phyloP scores from a whole-genome alignment of 768 basidiomycete species.

The Candolleomyces aberdarensis region DNA sequence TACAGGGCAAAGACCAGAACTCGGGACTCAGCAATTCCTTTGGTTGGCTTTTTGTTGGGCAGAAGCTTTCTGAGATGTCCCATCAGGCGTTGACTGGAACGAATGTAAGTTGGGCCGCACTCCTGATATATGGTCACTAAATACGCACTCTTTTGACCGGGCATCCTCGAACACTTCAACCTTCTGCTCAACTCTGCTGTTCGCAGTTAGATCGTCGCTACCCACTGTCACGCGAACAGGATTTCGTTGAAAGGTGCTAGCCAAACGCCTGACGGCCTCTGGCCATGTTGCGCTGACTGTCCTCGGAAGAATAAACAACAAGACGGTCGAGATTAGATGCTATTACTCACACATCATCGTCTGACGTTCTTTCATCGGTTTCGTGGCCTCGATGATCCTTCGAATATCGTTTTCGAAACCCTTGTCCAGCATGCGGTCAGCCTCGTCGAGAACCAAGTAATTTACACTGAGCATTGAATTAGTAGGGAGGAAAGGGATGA shows the following conservation, averaged over 20 bases:
- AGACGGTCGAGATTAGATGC: conserved; percentile 1
- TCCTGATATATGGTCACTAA: neutral
- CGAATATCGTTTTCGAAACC: conserved; percentile 98
- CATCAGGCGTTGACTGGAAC: conserved; percentile 55
- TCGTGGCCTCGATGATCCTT: conserved; percentile 75
- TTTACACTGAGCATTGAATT: conserved; percentile 52
- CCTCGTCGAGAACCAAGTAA: conserved; percentile 95
- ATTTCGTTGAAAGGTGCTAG: conserved; percentile 79
- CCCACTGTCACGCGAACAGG: conserved; percentile 94
- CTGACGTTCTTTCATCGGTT: conserved; percentile 69
- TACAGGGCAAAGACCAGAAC: conserved; percentile 94
- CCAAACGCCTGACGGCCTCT: conserved; percentile 85
- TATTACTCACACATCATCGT: conserved; percentile 86
- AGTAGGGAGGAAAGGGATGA: conserved; percentile 2
- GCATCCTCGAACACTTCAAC: conserved; percentile 91
- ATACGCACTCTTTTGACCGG: conserved; percentile 79
- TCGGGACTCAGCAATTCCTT: conserved; percentile 47
- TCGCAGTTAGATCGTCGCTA: conserved; percentile 91
- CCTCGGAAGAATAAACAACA: neutral
- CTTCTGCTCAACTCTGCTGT: conserved; percentile 87
- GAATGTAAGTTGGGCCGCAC: neutral
- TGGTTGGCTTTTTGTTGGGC: conserved; percentile 56
- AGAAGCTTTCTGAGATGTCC: conserved; percentile 50
- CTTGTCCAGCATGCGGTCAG: conserved; percentile 96
- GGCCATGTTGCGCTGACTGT: conserved; percentile 99